These are phyloP conservation scores for Dendrobium catenatum DNA, from an alignment of 106 monocot species.

Conservation along the genomic window DNA sequence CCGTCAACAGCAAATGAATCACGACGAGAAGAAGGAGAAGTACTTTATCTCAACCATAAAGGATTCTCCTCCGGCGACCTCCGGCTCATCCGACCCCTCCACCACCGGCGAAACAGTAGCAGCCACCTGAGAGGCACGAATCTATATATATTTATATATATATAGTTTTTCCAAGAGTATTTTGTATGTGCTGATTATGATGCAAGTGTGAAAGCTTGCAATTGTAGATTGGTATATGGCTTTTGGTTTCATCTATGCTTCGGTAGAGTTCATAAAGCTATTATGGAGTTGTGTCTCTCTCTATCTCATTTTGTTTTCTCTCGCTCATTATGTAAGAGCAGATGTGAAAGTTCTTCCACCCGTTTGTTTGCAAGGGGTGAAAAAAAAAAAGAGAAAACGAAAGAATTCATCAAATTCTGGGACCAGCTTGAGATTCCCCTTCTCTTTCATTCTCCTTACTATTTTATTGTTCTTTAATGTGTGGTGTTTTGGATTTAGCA, in stretches of 20 bases:
- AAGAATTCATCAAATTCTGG: no score
- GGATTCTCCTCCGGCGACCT: background rate
- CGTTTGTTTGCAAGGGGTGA: no score
- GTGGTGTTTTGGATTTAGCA: no score
- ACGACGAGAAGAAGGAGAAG: slow-evolving; percentile 49
- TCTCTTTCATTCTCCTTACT: no score
- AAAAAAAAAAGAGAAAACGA: no score
- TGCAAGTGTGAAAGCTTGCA: background rate
- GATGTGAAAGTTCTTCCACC: no score
- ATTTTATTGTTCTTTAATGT: no score
- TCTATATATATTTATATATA: background rate
- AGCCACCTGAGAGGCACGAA: slow-evolving; percentile 16
- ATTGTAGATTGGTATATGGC: background rate
- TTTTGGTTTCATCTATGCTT: background rate
- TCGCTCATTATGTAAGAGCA: no score
- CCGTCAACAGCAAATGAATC: slow-evolving; percentile 40
- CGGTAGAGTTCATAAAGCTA: background rate
- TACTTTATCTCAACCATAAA: slow-evolving; percentile 16
- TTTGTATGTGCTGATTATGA: background rate
- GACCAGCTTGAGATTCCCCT: no score
- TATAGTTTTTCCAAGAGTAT: background rate
- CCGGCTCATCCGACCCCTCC: slow-evolving; percentile 4
- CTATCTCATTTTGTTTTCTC: background rate
- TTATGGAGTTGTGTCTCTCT: background rate
- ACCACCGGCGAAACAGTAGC: slow-evolving; percentile 9